Conservation (phyloP, 2,329 filamentous ascomycete genomes). For the Fulvia fulva region DNA sequence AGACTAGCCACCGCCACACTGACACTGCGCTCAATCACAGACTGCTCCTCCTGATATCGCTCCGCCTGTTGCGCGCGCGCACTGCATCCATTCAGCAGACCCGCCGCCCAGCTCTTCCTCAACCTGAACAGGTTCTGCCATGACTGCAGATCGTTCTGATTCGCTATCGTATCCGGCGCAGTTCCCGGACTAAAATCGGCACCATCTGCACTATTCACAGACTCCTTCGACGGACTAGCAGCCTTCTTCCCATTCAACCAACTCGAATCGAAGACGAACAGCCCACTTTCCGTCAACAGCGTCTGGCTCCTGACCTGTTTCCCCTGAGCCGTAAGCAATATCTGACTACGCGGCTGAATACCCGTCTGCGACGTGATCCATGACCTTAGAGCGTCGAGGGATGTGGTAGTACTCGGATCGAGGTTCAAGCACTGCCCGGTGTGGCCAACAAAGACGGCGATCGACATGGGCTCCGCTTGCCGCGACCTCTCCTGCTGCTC, state of each 20-base stretch:
- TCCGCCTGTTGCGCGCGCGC: constrained; percentile 60
- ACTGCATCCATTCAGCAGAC: constrained; percentile 65
- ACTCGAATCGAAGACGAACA: constrained; percentile 86
- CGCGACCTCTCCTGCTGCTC: not conserved
- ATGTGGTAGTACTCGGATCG: constrained; percentile 70
- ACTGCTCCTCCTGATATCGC: constrained; percentile 67
- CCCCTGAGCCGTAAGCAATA: constrained; percentile 79
- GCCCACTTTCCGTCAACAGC: constrained; percentile 78
- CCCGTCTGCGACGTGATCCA: constrained; percentile 73
- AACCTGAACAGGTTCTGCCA: constrained; percentile 85
- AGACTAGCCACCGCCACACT: constrained; percentile 84
- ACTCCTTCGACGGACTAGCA: constrained; percentile 39
- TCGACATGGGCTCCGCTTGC: constrained; percentile 5
- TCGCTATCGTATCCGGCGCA: constrained; percentile 74
- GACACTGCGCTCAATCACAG: constrained; percentile 73
- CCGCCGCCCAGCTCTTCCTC: constrained; percentile 73
- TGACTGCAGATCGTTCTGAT: constrained; percentile 75
- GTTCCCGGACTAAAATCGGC: constrained; percentile 58
- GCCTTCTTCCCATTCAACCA: constrained; percentile 32
- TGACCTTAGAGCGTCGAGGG: constrained; percentile 76
- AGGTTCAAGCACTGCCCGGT: constrained; percentile 80
- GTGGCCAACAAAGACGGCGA: constrained; percentile 69
- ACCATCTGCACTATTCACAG: constrained; percentile 28
- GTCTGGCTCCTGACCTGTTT: constrained; percentile 79
- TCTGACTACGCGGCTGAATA: constrained; percentile 74